phyloP scores from a whole-genome alignment of 768 basidiomycete species.

The Suillus weaverae region DNA sequence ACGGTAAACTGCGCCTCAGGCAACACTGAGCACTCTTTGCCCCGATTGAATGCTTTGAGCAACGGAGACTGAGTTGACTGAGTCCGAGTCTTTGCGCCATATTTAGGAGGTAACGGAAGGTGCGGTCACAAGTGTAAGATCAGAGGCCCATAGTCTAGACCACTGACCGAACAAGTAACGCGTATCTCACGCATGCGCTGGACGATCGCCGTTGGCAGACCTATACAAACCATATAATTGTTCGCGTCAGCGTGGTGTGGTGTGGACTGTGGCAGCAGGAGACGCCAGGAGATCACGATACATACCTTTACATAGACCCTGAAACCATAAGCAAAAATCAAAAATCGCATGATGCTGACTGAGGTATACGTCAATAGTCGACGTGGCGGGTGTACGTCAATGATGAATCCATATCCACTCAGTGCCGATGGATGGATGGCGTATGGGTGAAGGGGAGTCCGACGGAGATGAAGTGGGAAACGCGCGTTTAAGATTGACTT shows the following conservation, averaged over 20 bases:
- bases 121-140: neutral
- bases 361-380: neutral
- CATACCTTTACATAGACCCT: neutral
- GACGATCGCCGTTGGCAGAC: neutral
- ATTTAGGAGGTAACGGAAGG: neutral
- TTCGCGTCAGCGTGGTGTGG: neutral
- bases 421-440: neutral
- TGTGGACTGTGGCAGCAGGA: neutral
- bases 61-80: neutral
- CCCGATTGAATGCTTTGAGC: neutral
- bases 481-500: neutral
- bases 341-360: neutral
- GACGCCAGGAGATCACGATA: neutral
- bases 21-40: neutral
- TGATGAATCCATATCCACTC: neutral
- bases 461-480: neutral
- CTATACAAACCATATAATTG: neutral
- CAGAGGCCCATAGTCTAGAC: neutral
- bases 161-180: neutral
- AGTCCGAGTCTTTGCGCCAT: neutral
- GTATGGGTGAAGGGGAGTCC: neutral
- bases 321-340: neutral
- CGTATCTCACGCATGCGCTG: neutral
- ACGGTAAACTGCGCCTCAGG: conserved; percentile 26
- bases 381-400: neutral